Evolutionary conservation across 2,329 filamentous ascomycete species (phyloP), one percentile per base, ranked within the genome.

Genomic region (Cercospora zeae-maydis): DNA sequence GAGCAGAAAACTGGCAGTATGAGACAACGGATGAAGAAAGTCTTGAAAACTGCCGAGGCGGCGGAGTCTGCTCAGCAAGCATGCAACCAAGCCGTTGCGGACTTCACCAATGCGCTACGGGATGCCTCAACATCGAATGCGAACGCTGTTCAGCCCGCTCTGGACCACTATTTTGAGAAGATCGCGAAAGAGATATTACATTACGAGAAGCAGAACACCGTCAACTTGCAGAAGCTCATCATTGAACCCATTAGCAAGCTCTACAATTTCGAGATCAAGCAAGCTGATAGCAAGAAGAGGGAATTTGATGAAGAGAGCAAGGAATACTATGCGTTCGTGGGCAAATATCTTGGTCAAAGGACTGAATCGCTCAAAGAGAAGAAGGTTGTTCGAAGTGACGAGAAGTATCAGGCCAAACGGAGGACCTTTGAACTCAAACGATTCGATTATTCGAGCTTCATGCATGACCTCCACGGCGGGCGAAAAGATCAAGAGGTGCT

Each of bases 231-330:
- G 72, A 93, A 88, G 74, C 89, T 96, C 58, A 93, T 99, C 72
- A 96, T 99, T 68, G 95, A 99, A 47, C 96, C 96, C 0, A 85
- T 99, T 69, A 88, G 86, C 68, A 96, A 92, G 77, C 81, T 99
- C 13, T 99, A 99, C 77, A 92, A 92, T 65, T 84, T 93, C 67
- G 96, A 99, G 72, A 98, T 99, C 80, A 99, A 99, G 77, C 92
- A 96, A 76, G 96, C 93, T 27, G 95, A 99, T 73, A 84, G 90
- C 42, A 99, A 99, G 80, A 96, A 95, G 78, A 92, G 95, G 68
- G 95, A 98, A 70, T 99, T 99, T 71, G 95, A 99, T 67, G 95
- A 99, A 73, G 95, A 99, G 76, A 98, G 93, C 80, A 95, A 96
- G 75, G 95, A 99, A 75, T 99, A 96, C 78, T 99, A 99, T 78